These are phyloP conservation scores for Tolypocladium album DNA, from an alignment of 2,329 filamentous ascomycete genomes.

Conservation along the genomic window DNA sequence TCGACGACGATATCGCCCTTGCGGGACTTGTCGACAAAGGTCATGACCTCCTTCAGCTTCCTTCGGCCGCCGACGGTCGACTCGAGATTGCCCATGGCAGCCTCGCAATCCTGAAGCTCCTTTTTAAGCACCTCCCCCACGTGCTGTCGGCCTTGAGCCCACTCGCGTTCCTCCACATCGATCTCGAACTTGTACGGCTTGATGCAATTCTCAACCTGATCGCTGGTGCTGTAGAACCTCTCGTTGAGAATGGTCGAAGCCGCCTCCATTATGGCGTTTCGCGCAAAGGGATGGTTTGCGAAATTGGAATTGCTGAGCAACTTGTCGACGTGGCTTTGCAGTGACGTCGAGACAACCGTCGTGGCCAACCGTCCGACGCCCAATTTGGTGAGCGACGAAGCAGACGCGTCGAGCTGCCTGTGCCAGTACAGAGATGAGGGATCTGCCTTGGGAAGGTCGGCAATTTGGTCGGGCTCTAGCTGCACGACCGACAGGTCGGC, in stretches of 20 bases:
- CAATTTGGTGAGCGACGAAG: slow-evolving; percentile 81
- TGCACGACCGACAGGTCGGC: slow-evolving; percentile 62
- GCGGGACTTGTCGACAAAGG: slow-evolving; percentile 81
- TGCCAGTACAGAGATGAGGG: slow-evolving; percentile 84
- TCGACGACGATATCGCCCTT: slow-evolving; percentile 79
- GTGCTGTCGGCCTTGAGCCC: slow-evolving; percentile 76
- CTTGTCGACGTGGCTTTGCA: slow-evolving; percentile 73
- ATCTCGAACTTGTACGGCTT: slow-evolving; percentile 99
- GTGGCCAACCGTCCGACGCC: slow-evolving; percentile 90
- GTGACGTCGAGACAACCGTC: slow-evolving; percentile 77
- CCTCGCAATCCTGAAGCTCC: slow-evolving; percentile 76
- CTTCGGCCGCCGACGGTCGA: slow-evolving; percentile 66
- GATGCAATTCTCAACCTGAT: slow-evolving; percentile 97
- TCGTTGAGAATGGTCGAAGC: slow-evolving; percentile 86
- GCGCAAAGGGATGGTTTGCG: slow-evolving; percentile 79
- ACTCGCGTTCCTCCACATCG: slow-evolving; percentile 85
- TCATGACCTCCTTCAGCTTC: slow-evolving; percentile 82
- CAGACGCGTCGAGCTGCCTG: slow-evolving; percentile 85
- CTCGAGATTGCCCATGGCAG: slow-evolving; percentile 66
- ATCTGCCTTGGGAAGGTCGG: slow-evolving; percentile 74
- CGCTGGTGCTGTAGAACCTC: slow-evolving; percentile 90
- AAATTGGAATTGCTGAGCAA: slow-evolving; percentile 78
- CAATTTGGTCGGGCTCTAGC: slow-evolving; percentile 60
- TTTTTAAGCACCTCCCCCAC: slow-evolving; percentile 72
- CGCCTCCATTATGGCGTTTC: slow-evolving; percentile 85